These are phyloP conservation scores for Graphium sp. DNA, from an alignment of 2,329 filamentous ascomycete genomes.

Conservation along the genomic window DNA sequence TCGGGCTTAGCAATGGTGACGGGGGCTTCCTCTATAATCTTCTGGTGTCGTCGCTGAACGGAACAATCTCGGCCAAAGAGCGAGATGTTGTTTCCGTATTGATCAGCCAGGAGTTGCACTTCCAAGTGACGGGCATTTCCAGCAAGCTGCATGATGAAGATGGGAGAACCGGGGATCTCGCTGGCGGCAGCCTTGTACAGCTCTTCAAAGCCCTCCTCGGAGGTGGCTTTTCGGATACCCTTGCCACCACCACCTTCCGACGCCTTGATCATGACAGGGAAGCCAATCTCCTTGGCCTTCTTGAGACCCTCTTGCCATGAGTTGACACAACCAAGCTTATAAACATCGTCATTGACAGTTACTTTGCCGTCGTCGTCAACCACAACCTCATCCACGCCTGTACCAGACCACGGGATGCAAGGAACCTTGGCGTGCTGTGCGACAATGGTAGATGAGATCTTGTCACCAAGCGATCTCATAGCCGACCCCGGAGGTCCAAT, in stretches of 20 bases:
- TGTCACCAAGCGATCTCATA: slow-evolving; percentile 98
- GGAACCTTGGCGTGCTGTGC: slow-evolving; percentile 92
- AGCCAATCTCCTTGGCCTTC: slow-evolving; percentile 81
- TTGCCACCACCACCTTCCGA: slow-evolving; percentile 98
- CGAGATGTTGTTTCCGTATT: slow-evolving; percentile 99
- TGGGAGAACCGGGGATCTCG: slow-evolving; percentile 95
- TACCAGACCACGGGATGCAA: slow-evolving; percentile 98
- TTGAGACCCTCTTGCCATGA: slow-evolving; percentile 79
- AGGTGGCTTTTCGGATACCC: slow-evolving; percentile 89
- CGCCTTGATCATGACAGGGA: slow-evolving; percentile 99
- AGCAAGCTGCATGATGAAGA: slow-evolving; percentile 99
- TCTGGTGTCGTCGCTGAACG: slow-evolving; percentile 94
- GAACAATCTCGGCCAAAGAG: slow-evolving; percentile 98
- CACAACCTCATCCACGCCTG: slow-evolving; percentile 67
- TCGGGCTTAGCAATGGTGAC: slow-evolving; percentile 83
- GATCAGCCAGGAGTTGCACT: slow-evolving; percentile 91
- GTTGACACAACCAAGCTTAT: slow-evolving; percentile 79
- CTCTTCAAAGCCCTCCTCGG: slow-evolving; percentile 67
- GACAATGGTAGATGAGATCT: slow-evolving; percentile 98
- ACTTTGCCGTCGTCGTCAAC: slow-evolving; percentile 76
- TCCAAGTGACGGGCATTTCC: slow-evolving; percentile 94
- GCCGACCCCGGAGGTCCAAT: slow-evolving; percentile 95
- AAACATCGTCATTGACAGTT: slow-evolving; percentile 72
- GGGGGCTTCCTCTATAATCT: slow-evolving; percentile 98
- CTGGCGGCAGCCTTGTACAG: slow-evolving; percentile 92